phyloP scores from a whole-genome alignment of 2,329 filamentous ascomycete species.

The Apiospora malaysiana region DNA sequence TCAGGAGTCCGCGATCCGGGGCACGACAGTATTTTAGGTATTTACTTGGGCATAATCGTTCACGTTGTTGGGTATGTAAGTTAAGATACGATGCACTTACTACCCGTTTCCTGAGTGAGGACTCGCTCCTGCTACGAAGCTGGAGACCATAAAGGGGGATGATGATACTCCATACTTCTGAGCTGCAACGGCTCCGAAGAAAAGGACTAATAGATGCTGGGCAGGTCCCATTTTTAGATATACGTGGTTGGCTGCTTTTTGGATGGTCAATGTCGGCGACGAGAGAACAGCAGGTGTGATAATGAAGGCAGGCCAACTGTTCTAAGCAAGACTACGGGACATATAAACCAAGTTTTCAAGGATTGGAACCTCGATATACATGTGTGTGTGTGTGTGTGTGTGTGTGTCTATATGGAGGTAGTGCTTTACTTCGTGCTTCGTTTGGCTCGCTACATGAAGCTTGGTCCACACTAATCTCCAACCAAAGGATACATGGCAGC shows the following conservation, averaged over 20 bases:
- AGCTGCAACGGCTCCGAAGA: neutral
- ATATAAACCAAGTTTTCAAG: neutral
- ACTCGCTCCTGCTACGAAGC: slow-evolving; percentile 30
- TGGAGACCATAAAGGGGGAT: slow-evolving; percentile 26
- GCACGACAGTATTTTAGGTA: too few species aligned
- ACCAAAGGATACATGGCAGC: neutral
- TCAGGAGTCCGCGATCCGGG: too few species aligned
- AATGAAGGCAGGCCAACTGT: neutral
- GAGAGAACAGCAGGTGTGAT: neutral
- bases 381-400: too few species aligned
- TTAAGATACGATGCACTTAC: slow-evolving; percentile 25
- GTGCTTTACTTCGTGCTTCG: neutral
- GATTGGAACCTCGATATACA: neutral
- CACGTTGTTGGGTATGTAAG: too few species aligned
- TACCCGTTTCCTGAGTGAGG: slow-evolving; percentile 32
- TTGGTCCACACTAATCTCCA: neutral
- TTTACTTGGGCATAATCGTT: too few species aligned
- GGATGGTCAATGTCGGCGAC: too few species aligned
- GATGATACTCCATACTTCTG: neutral
- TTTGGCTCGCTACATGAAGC: neutral
- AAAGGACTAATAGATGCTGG: neutral
- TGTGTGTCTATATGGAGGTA: too few species aligned
- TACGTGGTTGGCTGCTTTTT: neutral
- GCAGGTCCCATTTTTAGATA: neutral
- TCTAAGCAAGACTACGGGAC: too few species aligned